These are phyloP conservation scores for Eucommia ulmoides DNA, from an alignment of 257 asterid genomes.

Conservation along the genomic window DNA sequence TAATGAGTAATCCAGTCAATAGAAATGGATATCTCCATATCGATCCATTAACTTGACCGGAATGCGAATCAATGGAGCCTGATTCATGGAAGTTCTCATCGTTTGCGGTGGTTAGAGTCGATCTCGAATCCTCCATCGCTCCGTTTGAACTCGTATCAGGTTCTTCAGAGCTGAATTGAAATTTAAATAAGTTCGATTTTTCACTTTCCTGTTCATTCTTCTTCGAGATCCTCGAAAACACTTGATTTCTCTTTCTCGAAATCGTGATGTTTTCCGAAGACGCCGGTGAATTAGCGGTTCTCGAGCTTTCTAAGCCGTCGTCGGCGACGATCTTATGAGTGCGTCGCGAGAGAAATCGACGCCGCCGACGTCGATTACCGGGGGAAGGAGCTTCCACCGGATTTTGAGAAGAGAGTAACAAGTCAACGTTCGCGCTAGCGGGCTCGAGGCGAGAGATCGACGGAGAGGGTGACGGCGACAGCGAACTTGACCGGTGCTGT, in stretches of 20 bases:
- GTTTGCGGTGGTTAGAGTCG: too few relatives aligned
- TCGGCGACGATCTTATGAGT: neutral
- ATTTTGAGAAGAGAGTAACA: neutral
- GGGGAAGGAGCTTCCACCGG: slow-evolving; percentile 10
- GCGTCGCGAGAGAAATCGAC: slow-evolving; percentile 13
- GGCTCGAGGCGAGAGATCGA: neutral
- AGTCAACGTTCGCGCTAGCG: neutral
- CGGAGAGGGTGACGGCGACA: too few relatives aligned
- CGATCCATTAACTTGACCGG: slow-evolving; percentile 23
- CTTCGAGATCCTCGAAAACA: slow-evolving; percentile 16
- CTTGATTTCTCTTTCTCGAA: slow-evolving; percentile 13
- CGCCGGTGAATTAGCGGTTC: too few relatives aligned
- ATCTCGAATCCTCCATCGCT: slow-evolving; percentile 18
- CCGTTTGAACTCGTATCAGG: slow-evolving; percentile 4
- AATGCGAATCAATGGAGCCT: slow-evolving; percentile 22
- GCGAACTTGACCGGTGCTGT: slow-evolving; percentile 10
- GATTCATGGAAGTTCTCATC: slow-evolving; percentile 5
- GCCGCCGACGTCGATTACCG: slow-evolving; percentile 27
- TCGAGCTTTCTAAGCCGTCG: too few relatives aligned
- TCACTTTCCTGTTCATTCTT: slow-evolving; percentile 15
- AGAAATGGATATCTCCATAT: slow-evolving; percentile 26
- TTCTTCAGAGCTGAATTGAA: slow-evolving; percentile 12
- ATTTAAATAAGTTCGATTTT: slow-evolving; percentile 8
- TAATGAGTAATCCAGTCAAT: slow-evolving; percentile 36
- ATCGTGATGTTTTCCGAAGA: neutral